These are phyloP conservation scores for Penicillium diatomitis DNA, from an alignment of 495 filamentous ascomycete species.

Conservation along the genomic window DNA sequence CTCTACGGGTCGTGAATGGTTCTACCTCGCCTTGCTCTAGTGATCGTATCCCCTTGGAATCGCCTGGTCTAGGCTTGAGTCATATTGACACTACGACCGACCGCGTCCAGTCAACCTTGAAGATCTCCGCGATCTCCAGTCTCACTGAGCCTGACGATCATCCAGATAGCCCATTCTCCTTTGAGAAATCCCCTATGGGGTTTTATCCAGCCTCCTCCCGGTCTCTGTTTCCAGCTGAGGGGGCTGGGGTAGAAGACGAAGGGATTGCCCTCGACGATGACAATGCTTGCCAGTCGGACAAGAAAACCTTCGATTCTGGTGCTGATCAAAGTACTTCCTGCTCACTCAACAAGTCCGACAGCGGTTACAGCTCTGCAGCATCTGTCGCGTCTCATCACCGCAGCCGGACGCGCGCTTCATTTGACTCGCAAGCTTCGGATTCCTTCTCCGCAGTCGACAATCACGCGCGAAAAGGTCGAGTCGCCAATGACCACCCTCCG, in stretches of 20 bases:
- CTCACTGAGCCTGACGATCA: slow-evolving; percentile 17
- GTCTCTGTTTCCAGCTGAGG: slow-evolving; percentile 7
- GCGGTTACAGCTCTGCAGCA: slow-evolving; percentile 35
- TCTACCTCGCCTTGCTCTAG: slow-evolving; percentile 36
- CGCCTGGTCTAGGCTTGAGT: slow-evolving; percentile 9
- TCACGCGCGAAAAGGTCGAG: slow-evolving; percentile 1
- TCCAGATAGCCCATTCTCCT: slow-evolving; percentile 31
- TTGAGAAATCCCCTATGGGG: slow-evolving; percentile 26
- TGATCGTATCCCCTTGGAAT: slow-evolving; percentile 19
- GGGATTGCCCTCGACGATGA: slow-evolving; percentile 21
- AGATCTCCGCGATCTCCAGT: slow-evolving; percentile 11
- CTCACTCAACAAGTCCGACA: slow-evolving; percentile 30
- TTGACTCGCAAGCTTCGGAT: slow-evolving; percentile 21
- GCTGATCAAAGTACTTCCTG: slow-evolving; percentile 11
- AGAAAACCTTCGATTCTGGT: slow-evolving; percentile 1
- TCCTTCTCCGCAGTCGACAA: slow-evolving; percentile 7
- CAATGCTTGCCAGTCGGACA: slow-evolving; percentile 5
- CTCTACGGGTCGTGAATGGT: slow-evolving; percentile 41
- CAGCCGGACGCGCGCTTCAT: slow-evolving; percentile 16
- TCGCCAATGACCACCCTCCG: not conserved
- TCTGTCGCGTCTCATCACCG: slow-evolving; percentile 24
- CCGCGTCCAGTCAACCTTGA: slow-evolving; percentile 8
- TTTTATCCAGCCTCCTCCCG: slow-evolving; percentile 1
- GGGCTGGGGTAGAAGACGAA: slow-evolving; percentile 21
- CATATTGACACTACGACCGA: slow-evolving; percentile 3